Evolutionary conservation across 257 asterid species (phyloP).

Genomic region (Petrea volubilis): DNA sequence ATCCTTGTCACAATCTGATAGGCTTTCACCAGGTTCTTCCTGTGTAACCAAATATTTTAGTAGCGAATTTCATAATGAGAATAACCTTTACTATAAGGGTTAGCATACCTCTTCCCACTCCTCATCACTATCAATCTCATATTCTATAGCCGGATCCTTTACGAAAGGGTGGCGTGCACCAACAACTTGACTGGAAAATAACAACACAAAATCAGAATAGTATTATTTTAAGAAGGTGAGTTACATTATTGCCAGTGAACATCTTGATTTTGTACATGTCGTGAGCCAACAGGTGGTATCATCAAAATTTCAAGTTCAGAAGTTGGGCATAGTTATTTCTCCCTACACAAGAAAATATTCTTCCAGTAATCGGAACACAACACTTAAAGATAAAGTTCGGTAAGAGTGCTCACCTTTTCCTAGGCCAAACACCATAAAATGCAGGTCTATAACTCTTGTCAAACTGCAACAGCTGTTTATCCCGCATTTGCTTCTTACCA

Average conservation of each 20-base stretch:
- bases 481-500: constrained; percentile 30
- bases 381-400: background rate
- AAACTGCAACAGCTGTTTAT: constrained; percentile 80
- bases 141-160: constrained; percentile 75
- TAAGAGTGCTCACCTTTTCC: constrained; percentile 56
- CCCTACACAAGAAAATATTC: background rate
- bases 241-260: background rate
- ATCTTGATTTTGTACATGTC: background rate
- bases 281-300: background rate
- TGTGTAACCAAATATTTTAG: constrained; percentile 33
- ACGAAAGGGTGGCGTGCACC: constrained; percentile 66
- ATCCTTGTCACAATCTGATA: constrained; percentile 89
- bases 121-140: constrained; percentile 93
- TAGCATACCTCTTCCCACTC: constrained; percentile 98
- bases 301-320: background rate
- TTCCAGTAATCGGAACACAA: background rate
- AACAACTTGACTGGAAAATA: constrained; percentile 64
- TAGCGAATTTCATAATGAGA: background rate
- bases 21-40: constrained; percentile 99
- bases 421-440: constrained; percentile 85
- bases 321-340: background rate
- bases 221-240: background rate
- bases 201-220: constrained; percentile 24
- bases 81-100: constrained; percentile 16
- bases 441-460: constrained; percentile 94